A percentile compares a stretch with the other conserved stretches of the same genome.
Conservation (phyloP, 805 yeast genomes). For the Candida koratica region DNA sequence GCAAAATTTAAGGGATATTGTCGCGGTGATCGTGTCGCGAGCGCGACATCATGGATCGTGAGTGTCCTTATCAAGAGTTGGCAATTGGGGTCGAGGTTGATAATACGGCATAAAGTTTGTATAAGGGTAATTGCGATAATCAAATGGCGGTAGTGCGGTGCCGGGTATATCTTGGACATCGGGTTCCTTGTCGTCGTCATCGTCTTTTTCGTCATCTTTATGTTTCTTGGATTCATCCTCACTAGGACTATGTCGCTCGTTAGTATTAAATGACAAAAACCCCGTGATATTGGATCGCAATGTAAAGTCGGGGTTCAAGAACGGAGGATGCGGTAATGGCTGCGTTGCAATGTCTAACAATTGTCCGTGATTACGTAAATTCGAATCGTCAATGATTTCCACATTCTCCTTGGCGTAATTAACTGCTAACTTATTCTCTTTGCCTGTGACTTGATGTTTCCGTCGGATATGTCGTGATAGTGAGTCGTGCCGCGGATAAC, state of each 20-base stretch:
- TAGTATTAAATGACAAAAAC: constrained; percentile 27
- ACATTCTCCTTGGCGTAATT: constrained; percentile 41
- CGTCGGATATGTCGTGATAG: constrained; percentile 42
- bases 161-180: neutral
- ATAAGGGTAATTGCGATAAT: constrained; percentile 5
- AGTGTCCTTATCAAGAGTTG: neutral
- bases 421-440: constrained; percentile 43
- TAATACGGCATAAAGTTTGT: neutral
- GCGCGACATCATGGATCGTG: constrained; percentile 3
- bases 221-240: constrained; percentile 4
- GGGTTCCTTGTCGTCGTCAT: neutral
- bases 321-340: constrained; percentile 30
- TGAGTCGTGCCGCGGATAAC: constrained; percentile 44
- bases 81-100: neutral
- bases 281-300: constrained; percentile 29
- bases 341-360: constrained; percentile 14
- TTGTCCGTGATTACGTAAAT: constrained; percentile 11
- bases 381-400: constrained; percentile 32
- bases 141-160: constrained; percentile 1
- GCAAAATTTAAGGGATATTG: constrained; percentile 8
- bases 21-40: constrained; percentile 6
- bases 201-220: neutral
- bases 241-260: constrained; percentile 1
- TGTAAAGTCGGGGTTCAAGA: constrained; percentile 27
- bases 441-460: constrained; percentile 43